Percentiles rank a stretch among this genome's conserved stretches.
Conservation (phyloP, 2,329 filamentous ascomycete genomes). For the Fusarium fujikuroi region DNA sequence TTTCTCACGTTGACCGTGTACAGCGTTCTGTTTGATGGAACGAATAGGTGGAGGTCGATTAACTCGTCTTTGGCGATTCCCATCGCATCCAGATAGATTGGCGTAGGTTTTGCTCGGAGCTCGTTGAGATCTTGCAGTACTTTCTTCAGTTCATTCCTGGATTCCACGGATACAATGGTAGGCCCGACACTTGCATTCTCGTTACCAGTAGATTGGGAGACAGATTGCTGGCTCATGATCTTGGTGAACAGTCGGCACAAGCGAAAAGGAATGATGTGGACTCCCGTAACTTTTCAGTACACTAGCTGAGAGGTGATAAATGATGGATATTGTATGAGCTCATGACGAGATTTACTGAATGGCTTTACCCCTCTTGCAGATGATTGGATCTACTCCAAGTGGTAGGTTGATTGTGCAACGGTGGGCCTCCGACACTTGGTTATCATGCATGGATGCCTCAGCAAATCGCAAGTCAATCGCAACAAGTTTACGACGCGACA, state of each 20-base stretch:
- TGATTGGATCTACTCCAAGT: background rate
- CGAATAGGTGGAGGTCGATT: background rate
- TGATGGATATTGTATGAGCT: background rate
- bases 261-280: background rate
- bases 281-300: no score
- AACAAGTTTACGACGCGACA: background rate
- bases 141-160: background rate
- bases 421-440: no score
- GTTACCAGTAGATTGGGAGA: background rate
- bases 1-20: background rate
- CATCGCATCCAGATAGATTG: background rate
- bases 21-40: background rate
- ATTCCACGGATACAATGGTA: background rate
- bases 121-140: background rate
- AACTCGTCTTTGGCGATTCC: background rate
- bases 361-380: background rate
- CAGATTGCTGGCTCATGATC: background rate
- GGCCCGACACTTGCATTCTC: accelerated
- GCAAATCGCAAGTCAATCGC: background rate
- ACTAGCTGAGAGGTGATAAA: background rate
- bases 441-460: background rate
- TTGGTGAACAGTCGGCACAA: background rate
- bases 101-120: background rate
- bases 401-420: background rate
- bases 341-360: background rate